Evolutionary conservation across 2,329 filamentous ascomycete species (phyloP).

Genomic region (Chlorencoelia australis): DNA sequence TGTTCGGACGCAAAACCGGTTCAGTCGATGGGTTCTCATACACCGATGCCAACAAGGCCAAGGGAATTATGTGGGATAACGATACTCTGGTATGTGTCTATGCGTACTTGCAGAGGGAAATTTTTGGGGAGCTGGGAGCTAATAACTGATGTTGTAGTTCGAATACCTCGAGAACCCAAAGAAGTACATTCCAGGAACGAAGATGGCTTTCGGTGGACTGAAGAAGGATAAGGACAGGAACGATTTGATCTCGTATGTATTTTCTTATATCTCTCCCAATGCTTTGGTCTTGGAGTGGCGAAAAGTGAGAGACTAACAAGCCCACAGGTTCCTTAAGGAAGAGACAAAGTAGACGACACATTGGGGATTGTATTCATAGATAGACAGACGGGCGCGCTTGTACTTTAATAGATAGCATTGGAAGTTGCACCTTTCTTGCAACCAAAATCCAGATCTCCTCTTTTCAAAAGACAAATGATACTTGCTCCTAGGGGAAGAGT

Average conservation of each 20-base stretch:
- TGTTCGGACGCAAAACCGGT: slow-evolving; percentile 94
- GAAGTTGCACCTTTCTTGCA: slow-evolving; percentile 4
- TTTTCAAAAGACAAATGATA: no score
- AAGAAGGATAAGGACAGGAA: slow-evolving; percentile 99
- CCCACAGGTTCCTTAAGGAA: slow-evolving; percentile 53
- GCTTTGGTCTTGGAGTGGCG: not conserved
- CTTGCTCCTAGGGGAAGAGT: no score
- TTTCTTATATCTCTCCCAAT: not conserved
- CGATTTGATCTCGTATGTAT: slow-evolving; percentile 87
- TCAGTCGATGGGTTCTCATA: slow-evolving; percentile 88
- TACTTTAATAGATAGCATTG: slow-evolving; percentile 18
- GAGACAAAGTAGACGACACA: slow-evolving; percentile 51
- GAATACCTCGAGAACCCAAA: slow-evolving; percentile 99
- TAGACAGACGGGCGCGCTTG: slow-evolving; percentile 15
- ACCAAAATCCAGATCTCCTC: slow-evolving; percentile 17
- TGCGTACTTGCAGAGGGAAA: not conserved
- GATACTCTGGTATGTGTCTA: slow-evolving; percentile 59
- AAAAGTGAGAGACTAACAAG: not conserved
- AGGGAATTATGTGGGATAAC: slow-evolving; percentile 84
- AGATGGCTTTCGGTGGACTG: slow-evolving; percentile 99
- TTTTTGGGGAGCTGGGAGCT: not conserved
- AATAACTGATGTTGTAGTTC: slow-evolving; percentile 47
- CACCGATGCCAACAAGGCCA: slow-evolving; percentile 99
- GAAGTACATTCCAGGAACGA: slow-evolving; percentile 99
- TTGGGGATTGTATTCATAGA: slow-evolving; percentile 24